Base-by-base conservation (phyloP, 2,329 filamentous ascomycete species). In the Xylariaceae sp. region DNA sequence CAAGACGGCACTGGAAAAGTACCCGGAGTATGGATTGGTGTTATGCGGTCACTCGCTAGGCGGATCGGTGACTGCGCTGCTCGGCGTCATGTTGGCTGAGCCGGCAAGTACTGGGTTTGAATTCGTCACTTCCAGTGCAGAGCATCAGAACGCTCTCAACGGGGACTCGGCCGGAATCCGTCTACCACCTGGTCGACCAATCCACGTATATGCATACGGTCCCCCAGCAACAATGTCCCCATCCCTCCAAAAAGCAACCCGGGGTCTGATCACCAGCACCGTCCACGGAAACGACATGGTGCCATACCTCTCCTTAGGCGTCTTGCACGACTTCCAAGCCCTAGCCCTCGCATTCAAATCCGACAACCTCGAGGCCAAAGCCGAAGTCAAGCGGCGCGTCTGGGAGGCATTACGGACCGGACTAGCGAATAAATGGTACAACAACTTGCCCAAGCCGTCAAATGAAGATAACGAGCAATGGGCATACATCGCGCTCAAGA, bases 191-290 rank as follows among this genome's bases (percentile, higher is more conserved):
- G 84, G 86, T 13, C 82, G 89, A 0, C 86, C 87, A 2, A 88
- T 92, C 17, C 89, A 92, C 66, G 89, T 91, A 10, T 92, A 90
- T 69, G 87, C 89, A 5, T 92, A 91, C 69, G 89, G 89, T 0
- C 86, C 88, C 1, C 88, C 88, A 0, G 83, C 87, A 0, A 88
- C 87, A 11, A 84, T 92, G 81, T 89, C 87, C 0, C 79, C 87
- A 0, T 82, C 85, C 1, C 79, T 92, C 6, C 83, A 88, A 48
- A 82, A 82, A 60, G 86, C 86, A 9, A 92, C 89, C 0, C 80
- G 87, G 11, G 88, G 88, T 1, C 79, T 92, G 6, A 87, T 92
- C 61, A 92, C 89, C 2, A 90, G 85, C 7, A 80, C 89, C 3
- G 82, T 91, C 9, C 87, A 92, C 66, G 86, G 87, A 15, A 82